phyloP scores from a whole-genome alignment of 2,329 filamentous ascomycete species.

The Aspergillus texensis region DNA sequence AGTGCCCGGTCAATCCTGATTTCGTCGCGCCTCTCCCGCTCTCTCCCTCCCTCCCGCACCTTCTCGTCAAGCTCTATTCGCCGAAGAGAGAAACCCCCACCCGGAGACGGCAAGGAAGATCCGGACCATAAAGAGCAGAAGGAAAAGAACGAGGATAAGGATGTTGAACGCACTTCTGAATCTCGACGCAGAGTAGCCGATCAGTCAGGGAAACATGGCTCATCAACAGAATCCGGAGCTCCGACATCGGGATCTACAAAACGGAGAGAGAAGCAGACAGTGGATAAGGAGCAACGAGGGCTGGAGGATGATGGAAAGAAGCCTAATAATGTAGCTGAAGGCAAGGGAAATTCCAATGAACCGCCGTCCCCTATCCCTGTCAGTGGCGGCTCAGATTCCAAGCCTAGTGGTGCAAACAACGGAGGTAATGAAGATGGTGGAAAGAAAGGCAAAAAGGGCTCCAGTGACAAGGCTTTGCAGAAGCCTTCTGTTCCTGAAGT shows the following conservation, averaged over 20 bases:
- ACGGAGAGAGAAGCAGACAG: conserved; percentile 43
- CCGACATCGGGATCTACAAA: conserved; percentile 40
- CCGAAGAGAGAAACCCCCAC: conserved; percentile 60
- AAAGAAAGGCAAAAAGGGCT: conserved; percentile 69
- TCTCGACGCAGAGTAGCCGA: conserved; percentile 46
- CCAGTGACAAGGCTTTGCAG: conserved; percentile 73
- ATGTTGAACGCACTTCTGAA: conserved; percentile 49
- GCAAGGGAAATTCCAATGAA: conserved; percentile 54
- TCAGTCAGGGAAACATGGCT: conserved; percentile 31
- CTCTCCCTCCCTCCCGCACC: conserved; percentile 35
- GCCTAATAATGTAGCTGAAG: conserved; percentile 39
- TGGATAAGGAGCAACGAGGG: conserved; percentile 42
- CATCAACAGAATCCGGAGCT: conserved; percentile 30
- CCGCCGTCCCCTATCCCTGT: conserved; percentile 47
- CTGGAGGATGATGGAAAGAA: conserved; percentile 46
- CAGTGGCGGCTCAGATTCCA: conserved; percentile 42
- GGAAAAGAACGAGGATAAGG: conserved; percentile 36
- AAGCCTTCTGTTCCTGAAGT: conserved; percentile 92
- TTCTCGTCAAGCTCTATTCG: conserved; percentile 52
- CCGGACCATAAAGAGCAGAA: conserved; percentile 30
- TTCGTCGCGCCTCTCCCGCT: conserved; percentile 26
- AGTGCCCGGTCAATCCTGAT: conserved; percentile 30
- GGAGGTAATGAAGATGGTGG: conserved; percentile 64
- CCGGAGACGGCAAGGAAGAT: conserved; percentile 42
- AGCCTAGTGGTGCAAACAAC: conserved; percentile 58